Percentiles rank a stretch among this genome's conserved stretches.
Evolutionary conservation across 306 rosid genomes (phyloP).

Genomic region (Canavalia ensiformis): DNA sequence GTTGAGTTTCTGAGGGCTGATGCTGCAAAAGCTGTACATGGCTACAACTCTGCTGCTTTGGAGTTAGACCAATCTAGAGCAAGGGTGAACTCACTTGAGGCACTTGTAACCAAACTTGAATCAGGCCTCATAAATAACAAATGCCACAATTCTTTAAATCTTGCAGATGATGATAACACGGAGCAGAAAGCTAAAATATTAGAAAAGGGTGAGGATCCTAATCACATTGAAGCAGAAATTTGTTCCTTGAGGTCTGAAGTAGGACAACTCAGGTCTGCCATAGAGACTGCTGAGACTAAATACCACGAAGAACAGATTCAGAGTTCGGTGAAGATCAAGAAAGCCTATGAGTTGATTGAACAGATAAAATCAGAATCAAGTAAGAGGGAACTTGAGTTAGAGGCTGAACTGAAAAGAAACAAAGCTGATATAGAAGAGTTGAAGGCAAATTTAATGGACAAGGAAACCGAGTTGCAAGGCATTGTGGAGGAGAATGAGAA

Average conservation of each 20-base stretch:
- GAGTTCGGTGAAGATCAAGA: conserved; percentile 67
- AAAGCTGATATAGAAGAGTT: conserved; percentile 72
- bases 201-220: conserved; percentile 28
- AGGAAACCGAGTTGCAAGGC: conserved; percentile 84
- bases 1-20: conserved; percentile 73
- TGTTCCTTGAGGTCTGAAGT: conserved; percentile 64
- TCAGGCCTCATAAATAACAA: conserved; percentile 43
- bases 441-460: conserved; percentile 83
- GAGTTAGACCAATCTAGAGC: conserved; percentile 74
- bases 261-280: conserved; percentile 59
- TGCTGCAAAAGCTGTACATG: conserved; percentile 63
- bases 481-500: conserved; percentile 84
- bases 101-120: conserved; percentile 64
- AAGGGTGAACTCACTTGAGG: conserved; percentile 60
- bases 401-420: conserved; percentile 58
- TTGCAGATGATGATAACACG: conserved; percentile 30
- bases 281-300: conserved; percentile 77
- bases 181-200: conserved; percentile 44
- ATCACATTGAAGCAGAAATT: conserved; percentile 57
- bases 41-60: conserved; percentile 53
- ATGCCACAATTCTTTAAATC: conserved; percentile 37
- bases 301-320: conserved; percentile 78
- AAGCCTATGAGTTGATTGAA: conserved; percentile 74
- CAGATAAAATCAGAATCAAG: conserved; percentile 63
- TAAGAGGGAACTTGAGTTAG: conserved; percentile 60